phyloP scores from a whole-genome alignment of 2,329 filamentous ascomycete genomes.

The Coniochaeta sp. region DNA sequence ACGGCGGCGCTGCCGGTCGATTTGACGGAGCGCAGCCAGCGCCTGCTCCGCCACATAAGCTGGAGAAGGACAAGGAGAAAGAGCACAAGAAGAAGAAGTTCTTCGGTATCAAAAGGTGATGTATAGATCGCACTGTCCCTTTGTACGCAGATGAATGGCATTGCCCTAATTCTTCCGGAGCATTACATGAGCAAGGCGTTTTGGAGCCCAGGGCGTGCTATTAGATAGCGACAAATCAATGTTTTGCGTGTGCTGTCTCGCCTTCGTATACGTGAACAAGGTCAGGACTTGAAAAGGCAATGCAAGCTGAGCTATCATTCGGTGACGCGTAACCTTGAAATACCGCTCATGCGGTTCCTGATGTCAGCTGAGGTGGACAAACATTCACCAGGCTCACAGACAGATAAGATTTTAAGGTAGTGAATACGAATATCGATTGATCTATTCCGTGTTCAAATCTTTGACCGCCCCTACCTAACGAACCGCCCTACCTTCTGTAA shows the following conservation, averaged over 20 bases:
- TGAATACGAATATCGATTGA: not conserved
- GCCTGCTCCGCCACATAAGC: constrained; percentile 30
- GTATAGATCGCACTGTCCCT: not conserved
- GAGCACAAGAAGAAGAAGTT: constrained; percentile 24
- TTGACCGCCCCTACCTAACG: not conserved
- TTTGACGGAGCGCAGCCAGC: no score
- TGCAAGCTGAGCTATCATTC: not conserved
- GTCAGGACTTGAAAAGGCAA: not conserved
- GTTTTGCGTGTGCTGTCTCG: not conserved
- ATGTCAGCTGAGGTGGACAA: no score
- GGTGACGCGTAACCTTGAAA: not conserved
- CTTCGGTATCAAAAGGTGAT: not conserved
- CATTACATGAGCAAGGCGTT: not conserved
- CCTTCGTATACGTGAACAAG: not conserved
- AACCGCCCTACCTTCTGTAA: not conserved
- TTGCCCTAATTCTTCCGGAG: not conserved
- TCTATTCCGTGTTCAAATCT: not conserved
- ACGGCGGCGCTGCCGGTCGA: constrained; percentile 16
- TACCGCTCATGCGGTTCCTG: not conserved
- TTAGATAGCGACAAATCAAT: not conserved
- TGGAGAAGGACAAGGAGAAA: constrained; percentile 33
- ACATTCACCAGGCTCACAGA: no score
- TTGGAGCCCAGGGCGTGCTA: not conserved
- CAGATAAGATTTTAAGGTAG: no score
- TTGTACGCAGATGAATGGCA: not conserved